Evolutionary conservation across 768 basidiomycete genomes (phyloP), one percentile per base, ranked within the genome.

Genomic region (Agrocybe pediades): DNA sequence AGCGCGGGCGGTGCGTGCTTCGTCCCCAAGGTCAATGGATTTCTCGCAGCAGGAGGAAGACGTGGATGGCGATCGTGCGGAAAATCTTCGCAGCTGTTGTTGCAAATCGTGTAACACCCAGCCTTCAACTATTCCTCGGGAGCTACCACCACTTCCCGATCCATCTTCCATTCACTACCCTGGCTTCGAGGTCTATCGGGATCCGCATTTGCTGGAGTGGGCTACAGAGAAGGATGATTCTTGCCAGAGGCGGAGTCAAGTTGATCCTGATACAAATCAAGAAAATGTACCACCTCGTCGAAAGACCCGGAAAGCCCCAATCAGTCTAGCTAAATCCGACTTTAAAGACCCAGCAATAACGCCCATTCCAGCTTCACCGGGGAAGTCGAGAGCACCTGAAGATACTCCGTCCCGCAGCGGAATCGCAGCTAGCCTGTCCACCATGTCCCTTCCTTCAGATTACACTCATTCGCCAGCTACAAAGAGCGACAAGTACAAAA

Each of bases 111-210:
- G 57, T 30, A 40, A 53, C 19, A 60, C 62, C 20, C 61, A 61
- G 40, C 63, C 66, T 17, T 58, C 33, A 3, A n/a, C 65, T 46
- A 60, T 66, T 48, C 71, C 66, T 33, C 78, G 73, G 53, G 72
- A 72, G 49, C 68, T 74, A 17, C 77, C 74, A 20, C 73, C 75
- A 24, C 72, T 68, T 16, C 63, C 71, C 24, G 76, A 86, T 62
- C 78, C 77, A 1, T 74, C 78, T 41, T 86, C 85, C 15, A 72
- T 78, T 33, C 87, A 88, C 59, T 87, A 86, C 64, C 87, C 87
- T 11, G 86, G 87, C 15, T 88, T 88, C 59, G 67, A 71, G 33
- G 77, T 87, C 41, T 77, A 79, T 61, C 78, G 71, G 61, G 86
- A 88, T 58, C 59, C 72, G n/a, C 64, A 72, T 46, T 51, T 65